These are phyloP conservation scores for Emydomyces testavorans DNA, from an alignment of 2,329 filamentous ascomycete genomes.

Conservation along the genomic window DNA sequence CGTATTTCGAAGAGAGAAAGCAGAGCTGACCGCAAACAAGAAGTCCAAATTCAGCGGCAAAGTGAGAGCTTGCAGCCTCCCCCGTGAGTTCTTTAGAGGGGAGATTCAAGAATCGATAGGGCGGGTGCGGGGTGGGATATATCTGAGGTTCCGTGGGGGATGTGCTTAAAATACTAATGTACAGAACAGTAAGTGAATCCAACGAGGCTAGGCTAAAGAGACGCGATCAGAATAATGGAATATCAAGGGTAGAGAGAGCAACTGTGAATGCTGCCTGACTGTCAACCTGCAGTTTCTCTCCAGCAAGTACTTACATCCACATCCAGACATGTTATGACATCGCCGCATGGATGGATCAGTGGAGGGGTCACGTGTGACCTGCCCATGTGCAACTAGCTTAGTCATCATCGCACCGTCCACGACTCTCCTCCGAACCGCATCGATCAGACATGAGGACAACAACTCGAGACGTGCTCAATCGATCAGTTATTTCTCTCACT, in stretches of 20 bases:
- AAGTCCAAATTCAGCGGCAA: not conserved
- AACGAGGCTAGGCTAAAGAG: not conserved
- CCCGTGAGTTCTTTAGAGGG: not conserved
- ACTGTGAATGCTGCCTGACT: too few species aligned
- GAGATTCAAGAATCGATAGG: not conserved
- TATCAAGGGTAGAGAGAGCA: too few species aligned
- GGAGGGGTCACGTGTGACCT: too few species aligned
- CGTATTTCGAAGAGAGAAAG: not conserved
- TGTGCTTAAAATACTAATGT: not conserved
- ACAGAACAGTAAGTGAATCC: not conserved
- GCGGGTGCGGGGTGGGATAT: constrained; percentile 2
- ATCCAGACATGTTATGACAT: constrained; percentile 3
- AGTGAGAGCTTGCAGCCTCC: not conserved
- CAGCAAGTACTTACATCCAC: too few species aligned
- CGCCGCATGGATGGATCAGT: too few species aligned
- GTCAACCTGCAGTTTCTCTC: not conserved
- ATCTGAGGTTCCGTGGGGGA: not conserved
- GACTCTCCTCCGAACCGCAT: not conserved
- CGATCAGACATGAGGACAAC: too few species aligned
- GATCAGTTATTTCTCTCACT: not conserved
- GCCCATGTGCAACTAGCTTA: too few species aligned
- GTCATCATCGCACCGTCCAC: not conserved
- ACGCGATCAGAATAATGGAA: too few species aligned
- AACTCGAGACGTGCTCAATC: not conserved
- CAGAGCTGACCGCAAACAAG: not conserved